phyloP scores from a whole-genome alignment of 305 asterid species.

The Rubia tinctorum region DNA sequence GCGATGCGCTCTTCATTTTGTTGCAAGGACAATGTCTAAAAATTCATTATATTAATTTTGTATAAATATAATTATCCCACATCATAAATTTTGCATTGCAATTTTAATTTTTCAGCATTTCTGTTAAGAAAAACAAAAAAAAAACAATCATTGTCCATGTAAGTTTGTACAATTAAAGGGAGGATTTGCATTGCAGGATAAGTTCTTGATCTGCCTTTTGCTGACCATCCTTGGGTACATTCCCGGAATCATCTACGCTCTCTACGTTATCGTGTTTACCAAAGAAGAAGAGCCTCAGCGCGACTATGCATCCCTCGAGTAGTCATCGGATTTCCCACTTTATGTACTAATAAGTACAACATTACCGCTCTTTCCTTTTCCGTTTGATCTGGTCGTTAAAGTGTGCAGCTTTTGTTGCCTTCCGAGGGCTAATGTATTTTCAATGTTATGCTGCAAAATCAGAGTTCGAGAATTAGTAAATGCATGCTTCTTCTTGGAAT shows the following conservation, averaged over 20 bases:
- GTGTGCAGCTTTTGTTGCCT: neutral
- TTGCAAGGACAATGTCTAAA: too few relatives aligned
- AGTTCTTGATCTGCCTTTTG: slow-evolving; percentile 80
- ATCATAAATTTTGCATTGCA: too few relatives aligned
- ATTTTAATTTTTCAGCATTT: too few relatives aligned
- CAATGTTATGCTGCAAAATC: neutral
- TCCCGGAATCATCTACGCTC: slow-evolving; percentile 89
- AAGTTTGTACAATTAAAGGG: too few relatives aligned
- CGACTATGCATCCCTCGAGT: slow-evolving; percentile 53
- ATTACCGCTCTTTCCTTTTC: neutral
- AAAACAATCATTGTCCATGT: too few relatives aligned
- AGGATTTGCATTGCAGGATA: slow-evolving; percentile 28
- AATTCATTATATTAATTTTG: too few relatives aligned
- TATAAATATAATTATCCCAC: too few relatives aligned
- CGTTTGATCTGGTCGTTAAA: neutral
- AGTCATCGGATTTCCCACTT: slow-evolving; percentile 5
- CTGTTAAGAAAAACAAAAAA: too few relatives aligned
- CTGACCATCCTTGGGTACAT: slow-evolving; percentile 73
- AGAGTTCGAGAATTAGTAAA: neutral
- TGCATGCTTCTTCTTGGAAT: neutral
- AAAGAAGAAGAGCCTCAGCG: slow-evolving; percentile 40
- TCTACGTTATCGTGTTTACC: slow-evolving; percentile 57
- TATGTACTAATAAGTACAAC: neutral
- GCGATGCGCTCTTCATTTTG: too few relatives aligned
- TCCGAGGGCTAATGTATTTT: neutral